These are phyloP conservation scores for Coemansia sp. DNA, from an alignment of 192 early-diverging fungal genomes.

Conservation along the genomic window DNA sequence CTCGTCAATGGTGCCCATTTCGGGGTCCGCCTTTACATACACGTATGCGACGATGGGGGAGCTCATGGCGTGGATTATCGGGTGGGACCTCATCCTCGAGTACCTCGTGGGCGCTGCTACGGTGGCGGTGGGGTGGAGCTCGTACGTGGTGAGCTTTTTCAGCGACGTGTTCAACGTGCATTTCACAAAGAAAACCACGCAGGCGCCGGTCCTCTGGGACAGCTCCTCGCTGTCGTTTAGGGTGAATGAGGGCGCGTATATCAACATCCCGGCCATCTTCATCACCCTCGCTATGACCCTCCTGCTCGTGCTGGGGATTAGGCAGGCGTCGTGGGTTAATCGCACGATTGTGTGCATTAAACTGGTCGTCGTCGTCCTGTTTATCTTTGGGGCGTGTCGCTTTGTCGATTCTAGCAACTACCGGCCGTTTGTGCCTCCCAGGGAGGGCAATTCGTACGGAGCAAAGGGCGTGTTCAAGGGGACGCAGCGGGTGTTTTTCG, in stretches of 20 bases:
- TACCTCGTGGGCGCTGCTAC: conserved; percentile 83
- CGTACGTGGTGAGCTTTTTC: conserved; percentile 73
- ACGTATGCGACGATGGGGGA: conserved; percentile 86
- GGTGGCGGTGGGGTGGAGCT: conserved; percentile 80
- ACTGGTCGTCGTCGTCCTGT: conserved; percentile 67
- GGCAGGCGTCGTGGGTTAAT: conserved; percentile 73
- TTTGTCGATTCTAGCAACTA: conserved; percentile 73
- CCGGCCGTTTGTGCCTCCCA: conserved; percentile 72
- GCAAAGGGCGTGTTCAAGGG: conserved; percentile 67
- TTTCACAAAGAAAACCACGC: conserved; percentile 58
- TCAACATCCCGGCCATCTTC: conserved; percentile 75
- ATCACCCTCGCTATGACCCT: conserved; percentile 64
- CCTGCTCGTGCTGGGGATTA: conserved; percentile 71
- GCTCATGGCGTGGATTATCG: conserved; percentile 85
- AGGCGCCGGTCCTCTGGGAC: conserved; percentile 71
- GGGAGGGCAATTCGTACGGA: conserved; percentile 62
- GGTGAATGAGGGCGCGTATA: conserved; percentile 54
- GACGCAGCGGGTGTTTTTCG: conserved; percentile 72
- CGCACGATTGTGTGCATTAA: conserved; percentile 70
- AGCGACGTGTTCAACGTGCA: conserved; percentile 58
- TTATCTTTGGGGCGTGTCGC: conserved; percentile 73
- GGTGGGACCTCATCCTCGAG: conserved; percentile 88
- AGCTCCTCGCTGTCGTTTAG: conserved; percentile 35
- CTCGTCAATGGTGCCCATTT: conserved; percentile 80
- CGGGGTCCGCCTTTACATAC: conserved; percentile 86